Evolutionary conservation across 2,329 filamentous ascomycete genomes (phyloP).

Genomic region (Fonsecaea nubica): DNA sequence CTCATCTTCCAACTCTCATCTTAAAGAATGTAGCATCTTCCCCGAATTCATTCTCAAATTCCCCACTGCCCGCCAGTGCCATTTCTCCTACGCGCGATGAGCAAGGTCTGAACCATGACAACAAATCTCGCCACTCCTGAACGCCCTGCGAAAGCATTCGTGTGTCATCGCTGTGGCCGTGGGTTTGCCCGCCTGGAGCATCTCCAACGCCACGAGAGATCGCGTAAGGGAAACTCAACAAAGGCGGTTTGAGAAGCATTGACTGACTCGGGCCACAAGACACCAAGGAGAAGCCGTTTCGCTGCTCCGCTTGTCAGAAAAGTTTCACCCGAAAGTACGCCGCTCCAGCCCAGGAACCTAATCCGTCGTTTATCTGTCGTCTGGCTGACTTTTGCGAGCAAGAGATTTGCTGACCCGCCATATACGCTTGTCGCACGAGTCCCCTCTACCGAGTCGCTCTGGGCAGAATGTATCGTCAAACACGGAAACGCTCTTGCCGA

Average conservation of each 20-base stretch:
- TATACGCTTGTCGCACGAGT: conserved; percentile 46
- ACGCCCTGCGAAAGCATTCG: conserved; percentile 51
- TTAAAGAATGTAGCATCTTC: conserved; percentile 8
- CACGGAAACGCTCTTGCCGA: conserved; percentile 5
- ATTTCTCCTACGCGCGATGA: neutral
- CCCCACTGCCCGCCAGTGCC: conserved; percentile 8
- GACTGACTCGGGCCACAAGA: conserved; percentile 29
- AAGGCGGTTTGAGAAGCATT: neutral
- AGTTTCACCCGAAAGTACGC: conserved; percentile 50
- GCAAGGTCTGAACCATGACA: neutral
- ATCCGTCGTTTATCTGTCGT: neutral
- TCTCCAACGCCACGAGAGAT: conserved; percentile 49
- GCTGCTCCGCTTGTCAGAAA: conserved; percentile 48
- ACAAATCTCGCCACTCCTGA: conserved; percentile 27
- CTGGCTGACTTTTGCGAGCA: conserved; percentile 5
- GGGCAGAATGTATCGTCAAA: conserved; percentile 23
- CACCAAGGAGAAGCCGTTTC: conserved; percentile 50
- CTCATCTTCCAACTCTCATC: conserved; percentile 5
- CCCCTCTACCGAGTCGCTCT: conserved; percentile 49
- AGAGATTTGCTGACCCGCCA: conserved; percentile 12
- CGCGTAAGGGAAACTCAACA: conserved; percentile 31
- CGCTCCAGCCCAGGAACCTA: neutral
- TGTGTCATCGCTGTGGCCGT: conserved; percentile 28
- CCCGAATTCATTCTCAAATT: conserved; percentile 3
- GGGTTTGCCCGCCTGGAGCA: conserved; percentile 47